Base-by-base conservation (phyloP, 441 rosid genomes). In the Pelargonium myrrhifolium region DNA sequence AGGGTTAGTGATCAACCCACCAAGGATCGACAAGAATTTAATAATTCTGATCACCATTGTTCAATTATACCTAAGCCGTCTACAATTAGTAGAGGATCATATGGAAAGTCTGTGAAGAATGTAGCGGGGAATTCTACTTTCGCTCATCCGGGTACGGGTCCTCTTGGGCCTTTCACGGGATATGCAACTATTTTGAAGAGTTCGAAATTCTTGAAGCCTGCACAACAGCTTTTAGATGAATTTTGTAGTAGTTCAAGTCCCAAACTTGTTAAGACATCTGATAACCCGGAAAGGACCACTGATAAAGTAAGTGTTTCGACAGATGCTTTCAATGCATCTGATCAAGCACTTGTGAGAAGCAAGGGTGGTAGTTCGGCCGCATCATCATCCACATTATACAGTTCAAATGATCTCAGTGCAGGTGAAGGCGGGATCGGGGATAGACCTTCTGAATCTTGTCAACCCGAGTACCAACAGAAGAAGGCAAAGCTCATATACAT, bases 121-220 rank as follows among this genome's bases (percentile, higher is more conserved):
- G 49, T 43, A 9, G 14, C 49, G 11, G 14, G 49, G 11, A 14
- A 14, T 43, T 10, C 49, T 43, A 43, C 49, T 9, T 43, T 43
- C 4, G 35, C 35, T 31, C 35, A 31, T 31, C 35, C 35, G 35
- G 35, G 49, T 1, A 43, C n/a, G n/a, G 49, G 49, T 43, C 49
- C 89, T 65, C 86, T 86, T 3, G 94, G 89, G 39, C 94, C 94
- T 0, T 86, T 88, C 72, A 88, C 85, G 0, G 94, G 92, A 12
- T 88, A 86, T 65, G 86, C 94, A 14, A 80, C 86, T 6, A 81
- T 85, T 69, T 77, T 88, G n/a, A 85, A 81, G 71, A 77, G 83
- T 63, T 88, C 92, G 2, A 80, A 78, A 45, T 86, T 85, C 74
- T 76, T 85, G 77, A 83, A 72, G 74, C 87, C 87, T 4, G 83